Evolutionary conservation across 2,329 filamentous ascomycete species (phyloP), one percentile per base, ranked within the genome.

Genomic region (Raffaelea deltoideospora): DNA sequence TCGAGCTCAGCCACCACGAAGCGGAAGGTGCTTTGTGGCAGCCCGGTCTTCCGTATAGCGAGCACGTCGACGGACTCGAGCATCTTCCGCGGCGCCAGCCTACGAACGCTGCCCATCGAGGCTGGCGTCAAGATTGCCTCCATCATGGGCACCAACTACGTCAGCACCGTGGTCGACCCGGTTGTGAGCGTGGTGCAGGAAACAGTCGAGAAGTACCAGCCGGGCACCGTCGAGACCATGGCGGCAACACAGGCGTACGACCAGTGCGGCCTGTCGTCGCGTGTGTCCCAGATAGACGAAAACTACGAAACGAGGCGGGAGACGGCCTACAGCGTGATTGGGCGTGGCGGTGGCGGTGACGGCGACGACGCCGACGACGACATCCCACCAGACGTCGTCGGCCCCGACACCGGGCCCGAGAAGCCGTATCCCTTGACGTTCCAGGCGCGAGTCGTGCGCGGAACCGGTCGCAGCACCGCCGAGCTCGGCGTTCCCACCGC

Each of bases 41-140:
- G 75, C 42, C 77, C 78, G 0, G 67, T 79, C 0, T 82, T 83
- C 45, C 65, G 78, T 14, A 59, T 83, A n/a, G 67, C 78, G 3
- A 81, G 76, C 42, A 72, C 72, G 0, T 77, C 75, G 0, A 61
- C 65, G 0, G 73, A 74, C 41, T 60, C 67, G 0, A 73, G 71
- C 47, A 66, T 75, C 0, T 50, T 81, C 2, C 67, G 74, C 8
- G 78, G 78, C 1, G 76, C 78, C 1, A 77, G 76, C 43, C 49
- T 82, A 6, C 60, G 58, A 3, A 79, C 72, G 1, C 58, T 82
- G 52, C 78, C 78, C 1, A 49, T 83, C 14, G 78, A 83, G 48
- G 50, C 79, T 7, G 76, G 76, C 5, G 61, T 74, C 42, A 71
- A 70, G 48, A 64, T 69, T 4, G 66, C 65, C 2, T 67, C 61